Percentiles rank a stretch among this genome's conserved stretches.
Conservation (phyloP, 1,284 basidiomycete genomes). For the Omphalotus olearius region DNA sequence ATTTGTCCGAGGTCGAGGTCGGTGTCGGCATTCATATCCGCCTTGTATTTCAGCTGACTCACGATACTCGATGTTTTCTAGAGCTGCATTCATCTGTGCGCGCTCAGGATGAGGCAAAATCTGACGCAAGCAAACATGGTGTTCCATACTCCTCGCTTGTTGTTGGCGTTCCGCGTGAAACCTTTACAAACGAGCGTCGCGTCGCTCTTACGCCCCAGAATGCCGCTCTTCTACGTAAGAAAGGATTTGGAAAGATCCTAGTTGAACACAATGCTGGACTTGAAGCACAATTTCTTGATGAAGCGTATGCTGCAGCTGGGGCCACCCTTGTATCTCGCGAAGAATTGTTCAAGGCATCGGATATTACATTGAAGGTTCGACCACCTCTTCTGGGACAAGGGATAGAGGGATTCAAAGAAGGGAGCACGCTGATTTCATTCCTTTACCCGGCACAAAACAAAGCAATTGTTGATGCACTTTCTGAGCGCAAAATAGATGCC, state of each 20-base stretch:
- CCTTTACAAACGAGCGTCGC: slow-evolving; percentile 71
- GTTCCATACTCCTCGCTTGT: slow-evolving; percentile 68
- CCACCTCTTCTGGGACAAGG: slow-evolving; percentile 65
- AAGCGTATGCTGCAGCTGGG: slow-evolving; percentile 74
- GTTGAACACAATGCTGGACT: slow-evolving; percentile 70
- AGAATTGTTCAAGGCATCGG: slow-evolving; percentile 57
- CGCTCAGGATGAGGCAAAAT: slow-evolving; percentile 17
- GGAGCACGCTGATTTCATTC: slow-evolving; percentile 80
- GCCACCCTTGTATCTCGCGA: slow-evolving; percentile 66
- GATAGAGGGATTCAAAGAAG: slow-evolving; percentile 55
- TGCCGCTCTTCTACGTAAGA: slow-evolving; percentile 68
- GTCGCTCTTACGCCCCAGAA: slow-evolving; percentile 80
- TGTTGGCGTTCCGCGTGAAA: slow-evolving; percentile 76
- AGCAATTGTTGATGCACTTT: slow-evolving; percentile 61
- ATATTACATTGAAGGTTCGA: slow-evolving; percentile 81
- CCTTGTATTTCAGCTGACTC: neutral
- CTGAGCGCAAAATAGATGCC: slow-evolving; percentile 27
- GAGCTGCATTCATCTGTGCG: slow-evolving; percentile 15
- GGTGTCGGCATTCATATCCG: neutral
- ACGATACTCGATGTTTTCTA: neutral
- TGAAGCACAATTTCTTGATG: slow-evolving; percentile 74
- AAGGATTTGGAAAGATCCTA: slow-evolving; percentile 70
- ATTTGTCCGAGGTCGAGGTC: neutral
- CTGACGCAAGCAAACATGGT: slow-evolving; percentile 35
- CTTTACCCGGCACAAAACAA: slow-evolving; percentile 81